phyloP scores from a whole-genome alignment of 331 rosid genomes.

The Quercus phellos region DNA sequence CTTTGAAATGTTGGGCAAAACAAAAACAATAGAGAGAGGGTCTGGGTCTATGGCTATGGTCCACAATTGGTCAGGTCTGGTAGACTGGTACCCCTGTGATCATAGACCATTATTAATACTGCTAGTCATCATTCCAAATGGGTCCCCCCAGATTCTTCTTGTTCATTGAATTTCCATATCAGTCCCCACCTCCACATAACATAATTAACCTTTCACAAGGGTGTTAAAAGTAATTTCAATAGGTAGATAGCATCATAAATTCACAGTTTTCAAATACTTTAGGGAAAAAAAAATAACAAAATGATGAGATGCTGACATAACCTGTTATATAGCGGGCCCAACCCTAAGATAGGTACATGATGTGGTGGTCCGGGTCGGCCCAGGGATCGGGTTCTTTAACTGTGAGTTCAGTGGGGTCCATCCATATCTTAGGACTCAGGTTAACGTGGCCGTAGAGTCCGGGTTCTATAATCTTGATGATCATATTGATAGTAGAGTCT shows the following conservation, averaged over 20 bases:
- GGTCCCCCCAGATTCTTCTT: not conserved
- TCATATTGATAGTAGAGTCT: not conserved
- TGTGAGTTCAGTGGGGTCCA: conserved; percentile 22
- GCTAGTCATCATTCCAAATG: not conserved
- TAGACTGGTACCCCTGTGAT: not conserved
- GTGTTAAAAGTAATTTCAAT: not conserved
- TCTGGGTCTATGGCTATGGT: too few species aligned
- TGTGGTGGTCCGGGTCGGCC: not conserved
- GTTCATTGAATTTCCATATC: not conserved
- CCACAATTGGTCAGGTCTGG: not conserved
- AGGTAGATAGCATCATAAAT: conserved; percentile 4
- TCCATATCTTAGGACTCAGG: not conserved
- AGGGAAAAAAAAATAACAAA: too few species aligned
- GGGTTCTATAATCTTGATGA: not conserved
- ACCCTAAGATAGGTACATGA: not conserved
- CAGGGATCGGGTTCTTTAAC: conserved; percentile 3
- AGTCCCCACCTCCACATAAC: not conserved
- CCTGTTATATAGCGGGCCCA: conserved; percentile 6
- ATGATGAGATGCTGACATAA: not conserved
- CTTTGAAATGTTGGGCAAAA: not conserved
- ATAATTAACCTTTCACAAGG: not conserved
- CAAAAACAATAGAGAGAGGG: not conserved
- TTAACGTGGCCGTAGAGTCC: conserved; percentile 5
- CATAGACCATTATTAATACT: not conserved
- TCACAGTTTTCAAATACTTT: not conserved